Base-by-base conservation (phyloP, 2,329 filamentous ascomycete genomes). In the Fusarium bactridioides region DNA sequence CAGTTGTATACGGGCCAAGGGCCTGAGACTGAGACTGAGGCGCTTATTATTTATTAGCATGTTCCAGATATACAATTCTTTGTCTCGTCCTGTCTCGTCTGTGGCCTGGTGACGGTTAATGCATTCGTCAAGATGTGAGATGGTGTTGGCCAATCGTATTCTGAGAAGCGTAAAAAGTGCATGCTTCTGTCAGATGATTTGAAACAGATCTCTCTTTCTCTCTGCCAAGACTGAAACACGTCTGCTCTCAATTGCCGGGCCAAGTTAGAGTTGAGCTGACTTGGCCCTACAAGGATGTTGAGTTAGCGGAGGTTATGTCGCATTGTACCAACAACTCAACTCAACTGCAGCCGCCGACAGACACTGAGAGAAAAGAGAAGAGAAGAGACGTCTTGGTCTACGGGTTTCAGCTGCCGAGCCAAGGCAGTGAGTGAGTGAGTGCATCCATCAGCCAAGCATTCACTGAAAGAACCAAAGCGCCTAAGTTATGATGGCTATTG, bases 1-100 rank as follows among this genome's bases (percentile, higher is more conserved):
- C 70, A 25, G 74, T 77, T 10, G 70, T 70, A 51, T 75, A 74
- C 18, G 75, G 75, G 25, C 72, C 74, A 54, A 40, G 50, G 18
- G 4, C 64, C 29, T 43, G 43, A 21, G 25, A 21, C 23, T 45
- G 23, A 73, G 41, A 56, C 35, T 33, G 31, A 29, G 29, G 38
- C 37, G 31, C 25, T 51, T 51, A 35, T 31, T 54, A 38, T 23
- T 35, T 25, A 51, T 58, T 54, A 44, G 13, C 15, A 29, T 57
- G 29, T 47, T 45, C 41, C 41, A 29, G 33, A 45, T 59, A 59
- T 27, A 72, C 23, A 37, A 37, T 45, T n/a, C 5, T 16, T 50
- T 41, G 33, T 35, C 33, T 33, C 7, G 41, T 43, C 41, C 7
- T 43, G 41, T 53, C 33, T 62, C 31, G 16, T 37, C 63, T 33